These are phyloP conservation scores for Diplosphaera chodatii DNA, from an alignment of 139 green algal genomes.

Conservation along the genomic window DNA sequence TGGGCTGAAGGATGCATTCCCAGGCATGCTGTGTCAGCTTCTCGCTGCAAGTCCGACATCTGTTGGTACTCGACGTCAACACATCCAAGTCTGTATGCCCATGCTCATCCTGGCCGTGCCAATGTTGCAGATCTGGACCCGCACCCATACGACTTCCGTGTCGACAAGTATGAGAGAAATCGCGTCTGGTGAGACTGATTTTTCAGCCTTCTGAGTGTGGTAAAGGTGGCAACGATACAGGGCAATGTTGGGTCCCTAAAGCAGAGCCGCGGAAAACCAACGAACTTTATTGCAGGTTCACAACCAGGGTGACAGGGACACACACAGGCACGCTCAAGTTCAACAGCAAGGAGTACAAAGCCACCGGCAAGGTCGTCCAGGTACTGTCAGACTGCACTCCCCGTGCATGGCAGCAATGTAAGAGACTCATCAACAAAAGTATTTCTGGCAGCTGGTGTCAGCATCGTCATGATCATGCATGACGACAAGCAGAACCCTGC, in stretches of 20 bases:
- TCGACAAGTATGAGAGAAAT: conserved; percentile 58
- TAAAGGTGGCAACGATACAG: too few species aligned
- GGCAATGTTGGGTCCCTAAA: too few species aligned
- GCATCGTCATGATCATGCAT: too few species aligned
- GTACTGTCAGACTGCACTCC: too few species aligned
- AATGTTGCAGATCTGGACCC: conserved; percentile 26
- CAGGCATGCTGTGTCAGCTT: neutral
- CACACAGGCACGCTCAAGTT: conserved; percentile 51
- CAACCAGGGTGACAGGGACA: conserved; percentile 35
- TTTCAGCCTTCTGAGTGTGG: too few species aligned
- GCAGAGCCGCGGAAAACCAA: too few species aligned
- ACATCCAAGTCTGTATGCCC: too few species aligned
- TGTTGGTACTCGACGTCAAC: too few species aligned
- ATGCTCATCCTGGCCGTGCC: too few species aligned
- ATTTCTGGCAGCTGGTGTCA: neutral
- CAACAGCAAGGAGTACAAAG: conserved; percentile 21
- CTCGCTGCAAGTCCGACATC: too few species aligned
- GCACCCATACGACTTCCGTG: conserved; percentile 45
- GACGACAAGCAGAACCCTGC: too few species aligned
- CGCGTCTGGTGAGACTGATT: conserved; percentile 56
- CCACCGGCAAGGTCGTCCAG: conserved; percentile 29
- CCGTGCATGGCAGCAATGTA: too few species aligned
- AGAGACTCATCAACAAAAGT: neutral
- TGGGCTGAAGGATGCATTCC: conserved; percentile 42
- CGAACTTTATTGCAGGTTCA: conserved; percentile 34